Conservation (phyloP, 2,329 filamentous ascomycete species). For the Talaromyces rugulosus region DNA sequence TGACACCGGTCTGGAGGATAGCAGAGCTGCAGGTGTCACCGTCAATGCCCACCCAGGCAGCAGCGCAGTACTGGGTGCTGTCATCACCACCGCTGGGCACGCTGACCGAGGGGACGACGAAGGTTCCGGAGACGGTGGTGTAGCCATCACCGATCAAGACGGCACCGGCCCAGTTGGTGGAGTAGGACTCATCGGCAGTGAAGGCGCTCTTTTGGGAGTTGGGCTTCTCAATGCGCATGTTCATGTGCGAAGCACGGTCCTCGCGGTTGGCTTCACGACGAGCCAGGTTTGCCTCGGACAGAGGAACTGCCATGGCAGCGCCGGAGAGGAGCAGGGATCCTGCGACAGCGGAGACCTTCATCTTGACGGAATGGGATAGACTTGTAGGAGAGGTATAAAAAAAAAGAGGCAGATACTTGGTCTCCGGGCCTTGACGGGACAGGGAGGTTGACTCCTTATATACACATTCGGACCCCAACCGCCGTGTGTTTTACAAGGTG, state of each 20-base stretch:
- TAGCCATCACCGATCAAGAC: conserved; percentile 51
- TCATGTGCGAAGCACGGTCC: conserved; percentile 4
- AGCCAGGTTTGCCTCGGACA: conserved; percentile 6
- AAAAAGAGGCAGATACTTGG: neutral
- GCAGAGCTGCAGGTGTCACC: conserved; percentile 53
- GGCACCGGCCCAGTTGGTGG: conserved; percentile 57
- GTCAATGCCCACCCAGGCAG: conserved; percentile 60
- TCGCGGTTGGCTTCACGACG: conserved; percentile 7
- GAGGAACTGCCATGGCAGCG: conserved; percentile 8
- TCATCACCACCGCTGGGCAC: conserved; percentile 37
- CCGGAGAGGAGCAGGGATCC: conserved; percentile 5
- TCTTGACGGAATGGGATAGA: neutral
- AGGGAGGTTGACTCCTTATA: neutral
- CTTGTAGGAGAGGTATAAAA: neutral
- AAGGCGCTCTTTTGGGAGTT: neutral
- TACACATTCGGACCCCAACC: neutral
- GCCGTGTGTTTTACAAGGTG: neutral
- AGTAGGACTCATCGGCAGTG: conserved; percentile 34
- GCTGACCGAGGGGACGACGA: conserved; percentile 50
- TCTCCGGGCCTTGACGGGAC: neutral
- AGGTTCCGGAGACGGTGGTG: conserved; percentile 40
- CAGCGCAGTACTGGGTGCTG: conserved; percentile 33
- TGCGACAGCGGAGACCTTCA: conserved; percentile 7
- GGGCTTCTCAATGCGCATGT: conserved; percentile 3
- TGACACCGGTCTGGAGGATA: conserved; percentile 56